Evolutionary conservation across 2,329 filamentous ascomycete genomes (phyloP).

Genomic region (Botrytis medusae): DNA sequence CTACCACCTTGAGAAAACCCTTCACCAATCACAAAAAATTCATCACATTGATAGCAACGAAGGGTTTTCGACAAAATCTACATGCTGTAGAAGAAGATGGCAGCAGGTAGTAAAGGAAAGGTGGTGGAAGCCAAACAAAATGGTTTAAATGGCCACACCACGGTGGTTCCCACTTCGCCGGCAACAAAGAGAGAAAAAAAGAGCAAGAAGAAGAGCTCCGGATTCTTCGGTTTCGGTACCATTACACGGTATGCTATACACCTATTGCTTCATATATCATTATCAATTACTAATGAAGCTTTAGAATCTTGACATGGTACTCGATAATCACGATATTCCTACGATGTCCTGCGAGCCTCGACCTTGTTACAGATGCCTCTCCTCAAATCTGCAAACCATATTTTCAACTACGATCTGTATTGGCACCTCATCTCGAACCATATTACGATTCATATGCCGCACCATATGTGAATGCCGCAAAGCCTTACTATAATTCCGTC

Average conservation of each 20-base stretch:
- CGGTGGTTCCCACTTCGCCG: constrained; percentile 39
- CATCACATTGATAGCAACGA: neutral
- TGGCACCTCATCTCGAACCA: constrained; percentile 75
- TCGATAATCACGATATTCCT: constrained; percentile 77
- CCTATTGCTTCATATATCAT: neutral
- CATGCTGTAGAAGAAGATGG: constrained; percentile 41
- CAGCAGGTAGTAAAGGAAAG: constrained; percentile 42
- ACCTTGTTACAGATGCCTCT: constrained; percentile 66
- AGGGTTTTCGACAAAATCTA: constrained; percentile 19
- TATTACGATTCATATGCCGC: constrained; percentile 85
- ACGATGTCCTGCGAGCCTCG: constrained; percentile 71
- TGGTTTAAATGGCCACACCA: constrained; percentile 43
- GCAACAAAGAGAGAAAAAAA: constrained; percentile 29
- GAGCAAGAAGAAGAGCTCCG: constrained; percentile 25
- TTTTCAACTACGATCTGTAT: constrained; percentile 59
- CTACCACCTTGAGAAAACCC: neutral
- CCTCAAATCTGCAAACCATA: constrained; percentile 84
- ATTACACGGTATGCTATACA: constrained; percentile 52
- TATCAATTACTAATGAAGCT: constrained; percentile 17
- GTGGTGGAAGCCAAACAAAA: constrained; percentile 38
- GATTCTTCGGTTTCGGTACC: constrained; percentile 52
- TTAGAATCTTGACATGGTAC: constrained; percentile 81
- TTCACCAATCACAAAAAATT: constrained; percentile 11
- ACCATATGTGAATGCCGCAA: constrained; percentile 74
- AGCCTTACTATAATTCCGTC: constrained; percentile 69